Evolutionary conservation across 192 early-diverging fungal genomes (phyloP), one percentile per base, ranked within the genome.

Genomic region (Podila clonocystis): DNA sequence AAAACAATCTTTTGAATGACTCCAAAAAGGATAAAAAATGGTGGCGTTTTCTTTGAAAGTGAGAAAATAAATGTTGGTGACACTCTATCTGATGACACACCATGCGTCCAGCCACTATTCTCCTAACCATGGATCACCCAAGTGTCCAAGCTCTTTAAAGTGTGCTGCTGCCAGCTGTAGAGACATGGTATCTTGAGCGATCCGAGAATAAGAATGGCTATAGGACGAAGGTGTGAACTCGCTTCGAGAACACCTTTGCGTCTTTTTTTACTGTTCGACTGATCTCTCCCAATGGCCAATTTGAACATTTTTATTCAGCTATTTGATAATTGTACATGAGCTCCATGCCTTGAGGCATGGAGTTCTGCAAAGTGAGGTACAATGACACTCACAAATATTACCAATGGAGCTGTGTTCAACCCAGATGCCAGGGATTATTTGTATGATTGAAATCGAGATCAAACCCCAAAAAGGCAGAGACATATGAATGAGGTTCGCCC

Each of bases 241-340:
- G 52, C 52, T 55, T 55, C 52, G 22, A 55, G 24, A 55, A 24
- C 52, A 55, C 52, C 52, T 55, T 55, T 22, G 52, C 9, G 52
- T 55, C 24, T 55, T 5, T 55, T 22, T 52, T 20, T 50, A 7
- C 9, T 8, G n/a, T n/a, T 55, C n/a, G 24, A 55, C 52, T 55
- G 52, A 55, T 55, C 24, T 55, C n/a, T n/a, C 52, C 52, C 52
- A 22, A 55, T 26, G 52, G 52, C 52, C 12, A 55, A 55, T 55
- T 55, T 55, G 52, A 55, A 55, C 52, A 26, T 55, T 55, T 55
- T n/a, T 55, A 20, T 24, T 22, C 52, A 55, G 24, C 52, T 55
- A 55, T 55, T 55, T n/a, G 52, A 15, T 4, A 41, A 41, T 15
- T 45, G 13, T 45, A 15, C 41, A 45, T 12, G 34, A 12, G 11